Conservation (phyloP, 164 flowering plant species). For the Saururus chinensis region DNA sequence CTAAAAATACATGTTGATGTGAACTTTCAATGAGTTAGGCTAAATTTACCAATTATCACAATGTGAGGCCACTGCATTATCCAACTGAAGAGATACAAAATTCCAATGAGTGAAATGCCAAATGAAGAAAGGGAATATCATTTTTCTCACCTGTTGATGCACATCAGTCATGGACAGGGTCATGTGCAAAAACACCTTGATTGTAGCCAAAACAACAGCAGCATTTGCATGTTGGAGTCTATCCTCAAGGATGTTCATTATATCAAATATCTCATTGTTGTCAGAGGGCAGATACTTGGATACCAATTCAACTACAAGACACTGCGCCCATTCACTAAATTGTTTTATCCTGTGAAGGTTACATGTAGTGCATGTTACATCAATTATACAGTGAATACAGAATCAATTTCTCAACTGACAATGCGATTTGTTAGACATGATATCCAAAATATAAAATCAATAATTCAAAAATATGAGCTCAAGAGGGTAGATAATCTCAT, state of each 20-base stretch:
- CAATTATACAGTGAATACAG: neutral
- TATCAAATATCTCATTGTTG: conserved; percentile 88
- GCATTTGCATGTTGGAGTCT: conserved; percentile 99
- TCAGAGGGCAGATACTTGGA: conserved; percentile 85
- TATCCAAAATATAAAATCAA: neutral
- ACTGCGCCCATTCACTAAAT: conserved; percentile 99
- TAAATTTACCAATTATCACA: too few species aligned
- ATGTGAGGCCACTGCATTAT: too few species aligned
- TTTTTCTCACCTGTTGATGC: conserved; percentile 78
- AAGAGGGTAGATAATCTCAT: neutral
- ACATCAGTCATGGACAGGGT: conserved; percentile 97
- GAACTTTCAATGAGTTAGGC: too few species aligned
- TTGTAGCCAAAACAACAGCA: conserved; percentile 91
- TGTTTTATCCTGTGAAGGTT: conserved; percentile 70
- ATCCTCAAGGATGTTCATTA: conserved; percentile 98
- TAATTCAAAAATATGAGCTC: neutral
- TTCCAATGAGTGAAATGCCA: neutral
- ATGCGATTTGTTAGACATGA: neutral
- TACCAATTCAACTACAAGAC: conserved; percentile 81
- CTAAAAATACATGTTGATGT: too few species aligned
- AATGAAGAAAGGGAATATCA: neutral
- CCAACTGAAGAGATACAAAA: neutral
- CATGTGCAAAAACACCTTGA: conserved; percentile 82
- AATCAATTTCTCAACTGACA: neutral
- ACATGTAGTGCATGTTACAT: too few species aligned